Conservation (phyloP, 208 protist genomes). For the Crithidia thermophila region DNA sequence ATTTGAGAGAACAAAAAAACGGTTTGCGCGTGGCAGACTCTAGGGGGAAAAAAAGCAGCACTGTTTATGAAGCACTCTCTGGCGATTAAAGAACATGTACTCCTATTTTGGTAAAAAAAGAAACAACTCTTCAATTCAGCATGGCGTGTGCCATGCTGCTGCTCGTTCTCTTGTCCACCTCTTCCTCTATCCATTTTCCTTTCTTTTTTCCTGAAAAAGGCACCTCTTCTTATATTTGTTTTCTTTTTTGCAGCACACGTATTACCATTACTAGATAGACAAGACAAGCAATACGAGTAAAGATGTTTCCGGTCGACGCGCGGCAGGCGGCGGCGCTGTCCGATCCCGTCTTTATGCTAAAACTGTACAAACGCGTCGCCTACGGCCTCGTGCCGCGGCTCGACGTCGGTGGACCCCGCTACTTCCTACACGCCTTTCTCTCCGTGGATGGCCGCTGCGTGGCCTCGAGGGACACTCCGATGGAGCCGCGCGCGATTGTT, state of each 20-base stretch:
- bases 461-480: conserved; percentile 2
- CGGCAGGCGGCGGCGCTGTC: conserved; percentile 17
- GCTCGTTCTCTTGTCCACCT: neutral
- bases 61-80: no score
- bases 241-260: neutral
- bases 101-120: no score
- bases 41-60: no score
- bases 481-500: conserved; percentile 20
- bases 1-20: no score
- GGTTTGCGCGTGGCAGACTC: neutral
- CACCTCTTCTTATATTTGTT: conserved; percentile 12
- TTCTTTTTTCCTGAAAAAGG: neutral
- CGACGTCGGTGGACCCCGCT: conserved; percentile 2
- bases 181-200: neutral
- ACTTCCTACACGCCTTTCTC: conserved; percentile 24
- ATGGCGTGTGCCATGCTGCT: no score
- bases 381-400: conserved; percentile 35
- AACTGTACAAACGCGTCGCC: conserved; percentile 49
- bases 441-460: conserved; percentile 31
- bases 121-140: no score
- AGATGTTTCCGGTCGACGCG: conserved; percentile 9
- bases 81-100: no score
- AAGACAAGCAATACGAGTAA: no score
- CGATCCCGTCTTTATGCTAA: conserved; percentile 57
- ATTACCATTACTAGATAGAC: neutral